phyloP scores from a whole-genome alignment of 306 rosid species.

The Vigna trinervia region DNA sequence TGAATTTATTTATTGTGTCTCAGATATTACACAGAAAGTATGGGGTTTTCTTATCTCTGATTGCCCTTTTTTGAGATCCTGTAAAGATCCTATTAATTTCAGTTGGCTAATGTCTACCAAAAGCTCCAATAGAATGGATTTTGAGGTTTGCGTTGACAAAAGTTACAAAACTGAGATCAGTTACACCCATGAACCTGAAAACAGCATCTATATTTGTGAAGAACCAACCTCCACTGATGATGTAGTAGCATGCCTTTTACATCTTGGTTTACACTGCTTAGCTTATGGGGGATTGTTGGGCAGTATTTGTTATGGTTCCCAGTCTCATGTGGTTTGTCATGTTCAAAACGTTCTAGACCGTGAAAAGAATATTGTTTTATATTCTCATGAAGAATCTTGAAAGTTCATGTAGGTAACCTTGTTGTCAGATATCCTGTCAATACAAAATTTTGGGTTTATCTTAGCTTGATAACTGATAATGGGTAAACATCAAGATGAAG shows the following conservation, averaged over 20 bases:
- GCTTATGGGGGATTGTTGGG: constrained; percentile 69
- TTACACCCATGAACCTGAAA: constrained; percentile 36
- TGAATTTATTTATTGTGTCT: constrained; percentile 56
- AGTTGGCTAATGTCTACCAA: constrained; percentile 43
- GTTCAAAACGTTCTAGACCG: constrained; percentile 49
- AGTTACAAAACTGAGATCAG: background rate
- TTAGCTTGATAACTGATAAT: background rate
- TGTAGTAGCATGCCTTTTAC: constrained; percentile 43
- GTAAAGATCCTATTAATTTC: constrained; percentile 61
- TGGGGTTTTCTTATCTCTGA: constrained; percentile 58
- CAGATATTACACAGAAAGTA: constrained; percentile 43
- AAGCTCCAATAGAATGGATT: constrained; percentile 20
- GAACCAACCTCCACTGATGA: constrained; percentile 33
- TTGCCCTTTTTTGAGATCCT: constrained; percentile 53
- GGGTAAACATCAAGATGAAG: background rate
- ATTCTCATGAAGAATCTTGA: constrained; percentile 20
- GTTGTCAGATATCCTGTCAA: background rate
- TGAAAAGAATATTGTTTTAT: constrained; percentile 30
- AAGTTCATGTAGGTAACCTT: background rate
- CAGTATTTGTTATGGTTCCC: constrained; percentile 60
- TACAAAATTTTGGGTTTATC: background rate
- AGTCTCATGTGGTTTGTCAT: constrained; percentile 49
- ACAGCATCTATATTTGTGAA: constrained; percentile 10
- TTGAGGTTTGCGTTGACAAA: constrained; percentile 2
- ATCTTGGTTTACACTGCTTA: constrained; percentile 71